Evolutionary conservation across 441 rosid genomes (phyloP), one percentile per base, ranked within the genome.

Genomic region (Raphanus hybrid): DNA sequence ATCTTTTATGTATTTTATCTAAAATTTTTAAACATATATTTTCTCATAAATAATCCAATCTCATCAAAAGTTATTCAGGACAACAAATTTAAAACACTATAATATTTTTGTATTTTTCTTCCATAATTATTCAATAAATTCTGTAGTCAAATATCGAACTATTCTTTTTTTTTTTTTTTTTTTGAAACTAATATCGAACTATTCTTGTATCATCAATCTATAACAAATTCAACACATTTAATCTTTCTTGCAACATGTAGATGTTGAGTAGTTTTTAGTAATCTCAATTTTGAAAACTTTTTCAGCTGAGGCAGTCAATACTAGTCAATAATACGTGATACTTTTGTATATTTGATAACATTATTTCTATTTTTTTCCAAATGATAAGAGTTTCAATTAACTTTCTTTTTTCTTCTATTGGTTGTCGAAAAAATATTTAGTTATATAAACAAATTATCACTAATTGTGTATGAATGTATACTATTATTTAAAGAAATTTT

Each of bases 371-470:
- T 12, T 12, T 12, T 45, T 45, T 35, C 8, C 39, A 12, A 45
- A 45, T 1, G 3, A 45, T 12, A 45, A 4, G 15, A 43, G n/a
- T 43, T 45, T 45, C 52, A 12, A 43, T 43, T 3, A 43, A 43
- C 54, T 45, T 45, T 45, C 2, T 45, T 41, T 45, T 48, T n/a
- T 48, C 6, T 48, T 5, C 54, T n/a, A 48, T 48, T 5, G 54
- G 4, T 48, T 43, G 14, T 43, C 50, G 50, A 43, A 3, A 0
- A 10, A 0, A 23, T 10, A 1, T 43, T 43, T 43, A 52, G 85
- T 77, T 91, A 76, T 96, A 89, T 91, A 76, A 87, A 87, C 59
- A 43, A 43, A 11, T 12, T 12, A 45, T 45, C 52, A 45, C 52
- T 45, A 45, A 45, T 45, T 45, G 5, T 50, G 55, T 50, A 5